Evolutionary conservation across 176 grass and related monocot genomes (phyloP).

Genomic region (Oropetium thomaeum): DNA sequence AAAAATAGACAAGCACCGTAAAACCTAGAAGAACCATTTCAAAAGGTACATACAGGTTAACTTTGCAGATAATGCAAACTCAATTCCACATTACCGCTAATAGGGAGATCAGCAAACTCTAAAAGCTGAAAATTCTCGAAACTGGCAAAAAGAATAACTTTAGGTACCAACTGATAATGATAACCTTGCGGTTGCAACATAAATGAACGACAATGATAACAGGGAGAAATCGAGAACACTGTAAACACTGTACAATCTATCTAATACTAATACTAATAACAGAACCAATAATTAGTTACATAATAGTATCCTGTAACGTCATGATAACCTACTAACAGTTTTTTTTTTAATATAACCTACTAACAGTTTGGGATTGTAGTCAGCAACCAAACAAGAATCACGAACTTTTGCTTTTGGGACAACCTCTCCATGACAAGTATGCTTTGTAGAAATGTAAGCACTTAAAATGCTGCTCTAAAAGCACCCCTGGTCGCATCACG

Average conservation of each 20-base stretch:
- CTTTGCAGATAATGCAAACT: too few relatives aligned
- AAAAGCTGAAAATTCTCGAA: too few relatives aligned
- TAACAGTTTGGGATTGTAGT: too few relatives aligned
- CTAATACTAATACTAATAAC: slow-evolving; percentile 14
- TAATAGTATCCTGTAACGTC: slow-evolving; percentile 14
- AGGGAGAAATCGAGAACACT: not conserved
- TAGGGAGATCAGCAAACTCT: too few relatives aligned
- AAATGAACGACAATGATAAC: not conserved
- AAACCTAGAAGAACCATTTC: too few relatives aligned
- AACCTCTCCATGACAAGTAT: slow-evolving; percentile 20
- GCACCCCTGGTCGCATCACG: slow-evolving; percentile 70
- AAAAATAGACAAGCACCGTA: too few relatives aligned
- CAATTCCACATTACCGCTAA: too few relatives aligned
- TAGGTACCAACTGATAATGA: not conserved
- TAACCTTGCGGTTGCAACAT: not conserved
- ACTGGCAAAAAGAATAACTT: not conserved
- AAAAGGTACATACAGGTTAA: too few relatives aligned
- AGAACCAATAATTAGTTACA: not conserved
- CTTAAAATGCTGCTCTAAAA: slow-evolving; percentile 78
- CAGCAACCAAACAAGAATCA: not conserved
- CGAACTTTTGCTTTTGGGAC: slow-evolving; percentile 10
- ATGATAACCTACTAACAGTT: slow-evolving; percentile 29
- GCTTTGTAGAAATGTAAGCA: not conserved
- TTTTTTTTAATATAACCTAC: too few relatives aligned
- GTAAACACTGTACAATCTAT: too few relatives aligned